Conservation (phyloP, 2,329 filamentous ascomycete genomes). For the Cytospora piceae region DNA sequence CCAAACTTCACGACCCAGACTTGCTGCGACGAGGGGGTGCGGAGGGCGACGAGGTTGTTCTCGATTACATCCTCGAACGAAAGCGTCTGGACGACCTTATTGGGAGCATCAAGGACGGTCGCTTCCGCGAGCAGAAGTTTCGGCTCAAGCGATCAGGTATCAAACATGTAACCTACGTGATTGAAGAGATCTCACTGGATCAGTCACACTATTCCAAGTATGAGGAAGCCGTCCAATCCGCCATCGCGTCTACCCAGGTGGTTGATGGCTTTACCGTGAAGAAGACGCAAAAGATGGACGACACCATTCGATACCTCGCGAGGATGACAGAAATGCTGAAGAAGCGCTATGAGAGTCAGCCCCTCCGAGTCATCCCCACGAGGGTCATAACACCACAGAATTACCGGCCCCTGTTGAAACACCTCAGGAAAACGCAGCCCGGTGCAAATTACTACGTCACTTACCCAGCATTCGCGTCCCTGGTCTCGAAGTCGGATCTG, state of each 20-base stretch:
- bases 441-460: conserved; percentile 62
- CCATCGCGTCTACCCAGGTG: conserved; percentile 77
- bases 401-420: conserved; percentile 66
- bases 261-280: conserved; percentile 81
- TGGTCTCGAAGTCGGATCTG: conserved; percentile 75
- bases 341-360: conserved; percentile 62
- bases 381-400: conserved; percentile 64
- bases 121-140: conserved; percentile 85
- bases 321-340: conserved; percentile 72
- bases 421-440: conserved; percentile 58
- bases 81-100: conserved; percentile 81
- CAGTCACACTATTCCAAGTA: conserved; percentile 57
- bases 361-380: conserved; percentile 68
- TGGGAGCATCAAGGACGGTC: conserved; percentile 79
- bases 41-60: conserved; percentile 70
- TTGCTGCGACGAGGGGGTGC: conserved; percentile 60
- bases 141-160: conserved; percentile 72
- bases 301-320: conserved; percentile 75
- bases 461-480: conserved; percentile 71
- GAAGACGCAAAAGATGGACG: conserved; percentile 73
- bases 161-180: conserved; percentile 77
- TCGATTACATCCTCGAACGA: conserved; percentile 81
- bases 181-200: conserved; percentile 72
- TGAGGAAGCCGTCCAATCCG: conserved; percentile 70
- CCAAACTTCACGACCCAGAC: conserved; percentile 66